Evolutionary conservation across 495 filamentous ascomycete genomes (phyloP).

Genomic region (Trichoderma orchidacearum): DNA sequence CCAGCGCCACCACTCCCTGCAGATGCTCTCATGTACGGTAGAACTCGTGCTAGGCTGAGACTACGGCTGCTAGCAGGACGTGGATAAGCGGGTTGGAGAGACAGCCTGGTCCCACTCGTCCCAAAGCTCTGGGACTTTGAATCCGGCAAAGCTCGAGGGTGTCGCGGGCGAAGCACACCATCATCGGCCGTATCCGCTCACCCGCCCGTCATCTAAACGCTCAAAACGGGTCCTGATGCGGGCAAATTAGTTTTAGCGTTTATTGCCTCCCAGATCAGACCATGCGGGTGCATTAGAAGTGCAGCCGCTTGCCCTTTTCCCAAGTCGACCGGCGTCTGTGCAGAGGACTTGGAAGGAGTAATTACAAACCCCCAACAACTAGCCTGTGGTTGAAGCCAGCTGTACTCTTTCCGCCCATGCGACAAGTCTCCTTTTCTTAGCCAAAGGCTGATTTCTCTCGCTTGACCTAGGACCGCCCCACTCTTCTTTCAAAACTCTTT

Average conservation of each 20-base stretch:
- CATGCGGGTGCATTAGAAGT: too few relatives aligned
- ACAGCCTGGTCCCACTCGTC: background rate
- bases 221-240: too few relatives aligned
- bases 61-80: background rate
- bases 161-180: background rate
- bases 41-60: background rate
- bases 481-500: background rate
- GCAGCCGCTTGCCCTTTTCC: too few relatives aligned
- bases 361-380: too few relatives aligned
- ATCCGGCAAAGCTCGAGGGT: too few relatives aligned
- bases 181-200: background rate
- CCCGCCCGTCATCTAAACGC: background rate
- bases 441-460: too few relatives aligned
- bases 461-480: background rate
- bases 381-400: background rate
- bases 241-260: too few relatives aligned
- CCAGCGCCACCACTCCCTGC: background rate
- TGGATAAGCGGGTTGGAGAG: background rate
- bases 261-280: too few relatives aligned
- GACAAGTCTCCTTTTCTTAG: background rate
- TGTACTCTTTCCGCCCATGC: background rate
- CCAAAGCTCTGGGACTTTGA: background rate
- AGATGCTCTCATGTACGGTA: background rate
- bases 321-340: too few relatives aligned
- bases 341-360: too few relatives aligned